These are phyloP conservation scores for Meripilus lineatus DNA, from an alignment of 1,284 basidiomycete genomes.

Conservation along the genomic window DNA sequence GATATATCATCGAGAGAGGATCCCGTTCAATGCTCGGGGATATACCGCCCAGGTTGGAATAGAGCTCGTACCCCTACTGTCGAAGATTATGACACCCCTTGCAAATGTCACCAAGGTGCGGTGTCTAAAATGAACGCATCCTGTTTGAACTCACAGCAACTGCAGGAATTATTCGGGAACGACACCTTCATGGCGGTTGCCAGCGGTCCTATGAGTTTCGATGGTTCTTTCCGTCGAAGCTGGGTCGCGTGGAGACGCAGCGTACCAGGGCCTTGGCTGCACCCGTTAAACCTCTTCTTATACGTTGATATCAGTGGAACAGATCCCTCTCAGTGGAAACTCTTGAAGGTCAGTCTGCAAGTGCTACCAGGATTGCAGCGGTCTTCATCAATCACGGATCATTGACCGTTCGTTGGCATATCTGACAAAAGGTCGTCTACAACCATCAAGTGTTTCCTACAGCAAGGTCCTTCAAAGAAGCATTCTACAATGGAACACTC, in stretches of 20 bases:
- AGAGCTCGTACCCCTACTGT: slow-evolving; percentile 33
- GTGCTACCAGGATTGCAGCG: too few species aligned
- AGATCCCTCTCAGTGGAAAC: slow-evolving; percentile 46
- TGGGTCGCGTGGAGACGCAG: slow-evolving; percentile 50
- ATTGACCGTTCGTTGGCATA: not conserved
- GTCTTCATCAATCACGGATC: not conserved
- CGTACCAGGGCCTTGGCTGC: slow-evolving; percentile 45
- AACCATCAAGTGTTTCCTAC: slow-evolving; percentile 51
- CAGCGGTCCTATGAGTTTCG: slow-evolving; percentile 50
- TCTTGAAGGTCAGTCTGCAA: slow-evolving; percentile 40
- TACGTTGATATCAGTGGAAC: slow-evolving; percentile 57
- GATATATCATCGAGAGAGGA: slow-evolving; percentile 45
- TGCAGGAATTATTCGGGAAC: slow-evolving; percentile 21
- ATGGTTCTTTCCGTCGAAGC: slow-evolving; percentile 51
- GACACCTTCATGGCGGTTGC: slow-evolving; percentile 43
- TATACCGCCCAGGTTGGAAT: slow-evolving; percentile 25
- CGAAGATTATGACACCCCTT: slow-evolving; percentile 27
- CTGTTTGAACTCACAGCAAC: slow-evolving; percentile 27
- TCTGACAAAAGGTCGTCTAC: slow-evolving; percentile 42
- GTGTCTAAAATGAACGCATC: slow-evolving; percentile 25
- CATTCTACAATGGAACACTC: slow-evolving; percentile 50
- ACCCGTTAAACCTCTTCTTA: slow-evolving; percentile 50
- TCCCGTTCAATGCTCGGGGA: slow-evolving; percentile 48
- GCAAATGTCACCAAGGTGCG: slow-evolving; percentile 37
- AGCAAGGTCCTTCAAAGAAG: slow-evolving; percentile 43